Conservation (phyloP, 1,139 yeast genomes). For the Lodderomyces orthopsilosis region DNA sequence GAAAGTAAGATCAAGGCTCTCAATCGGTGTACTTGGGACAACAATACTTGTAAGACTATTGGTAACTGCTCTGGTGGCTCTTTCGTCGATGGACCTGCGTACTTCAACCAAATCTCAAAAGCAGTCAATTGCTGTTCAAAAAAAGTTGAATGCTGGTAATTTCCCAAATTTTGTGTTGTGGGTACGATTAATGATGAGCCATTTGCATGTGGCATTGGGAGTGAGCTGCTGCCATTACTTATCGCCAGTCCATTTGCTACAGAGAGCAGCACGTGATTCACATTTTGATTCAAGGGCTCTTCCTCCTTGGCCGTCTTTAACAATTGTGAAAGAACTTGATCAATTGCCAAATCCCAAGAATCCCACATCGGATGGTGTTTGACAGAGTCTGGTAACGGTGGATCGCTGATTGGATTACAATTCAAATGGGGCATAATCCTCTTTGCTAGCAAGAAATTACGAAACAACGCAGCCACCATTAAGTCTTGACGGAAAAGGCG, state of each 20-base stretch:
- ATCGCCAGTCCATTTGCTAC: background rate
- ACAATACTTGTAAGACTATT: conserved; percentile 83
- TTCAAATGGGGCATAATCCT: conserved; percentile 92
- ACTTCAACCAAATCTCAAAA: conserved; percentile 92
- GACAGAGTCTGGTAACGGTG: conserved; percentile 80
- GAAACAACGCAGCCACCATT: conserved; percentile 93
- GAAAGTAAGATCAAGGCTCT: conserved; percentile 84
- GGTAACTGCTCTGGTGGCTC: conserved; percentile 95
- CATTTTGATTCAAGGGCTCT: background rate
- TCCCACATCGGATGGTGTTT: conserved; percentile 95
- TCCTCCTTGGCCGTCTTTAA: conserved; percentile 34
- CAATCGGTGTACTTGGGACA: conserved; percentile 91
- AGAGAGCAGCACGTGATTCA: background rate
- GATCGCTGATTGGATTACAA: conserved; percentile 94
- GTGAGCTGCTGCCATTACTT: background rate
- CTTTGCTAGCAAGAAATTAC: conserved; percentile 88
- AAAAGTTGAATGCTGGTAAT: conserved; percentile 85
- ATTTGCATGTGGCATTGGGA: conserved; percentile 9
- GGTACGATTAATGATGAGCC: conserved; percentile 8
- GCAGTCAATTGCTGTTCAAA: conserved; percentile 96
- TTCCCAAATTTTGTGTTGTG: conserved; percentile 31
- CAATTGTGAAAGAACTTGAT: conserved; percentile 79
- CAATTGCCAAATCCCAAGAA: conserved; percentile 96
- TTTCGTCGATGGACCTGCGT: conserved; percentile 73
- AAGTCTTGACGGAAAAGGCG: conserved; percentile 90